These are phyloP conservation scores for Xylaria nigripes DNA, from an alignment of 495 filamentous ascomycete species.

Conservation along the genomic window DNA sequence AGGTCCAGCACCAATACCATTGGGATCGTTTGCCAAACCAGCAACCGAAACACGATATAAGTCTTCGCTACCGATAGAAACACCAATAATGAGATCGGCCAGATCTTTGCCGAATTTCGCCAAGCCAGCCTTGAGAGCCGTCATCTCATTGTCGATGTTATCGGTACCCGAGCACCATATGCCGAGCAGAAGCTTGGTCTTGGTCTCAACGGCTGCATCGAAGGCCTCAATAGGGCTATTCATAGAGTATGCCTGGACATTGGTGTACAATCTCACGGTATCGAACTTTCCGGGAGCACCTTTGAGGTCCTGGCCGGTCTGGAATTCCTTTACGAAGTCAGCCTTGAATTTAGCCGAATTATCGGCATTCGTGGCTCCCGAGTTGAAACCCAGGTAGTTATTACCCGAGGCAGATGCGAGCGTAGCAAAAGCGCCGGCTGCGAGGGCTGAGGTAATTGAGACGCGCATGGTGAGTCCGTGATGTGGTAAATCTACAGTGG, in stretches of 20 bases:
- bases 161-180: conserved; percentile 43
- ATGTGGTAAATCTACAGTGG: neutral
- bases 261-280: conserved; percentile 42
- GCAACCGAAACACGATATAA: conserved; percentile 42
- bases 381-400: conserved; percentile 44
- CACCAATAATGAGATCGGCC: conserved; percentile 42
- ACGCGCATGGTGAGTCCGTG: conserved; percentile 6
- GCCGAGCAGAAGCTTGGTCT: conserved; percentile 43
- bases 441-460: conserved; percentile 11
- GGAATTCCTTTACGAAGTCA: conserved; percentile 41
- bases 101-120: conserved; percentile 33
- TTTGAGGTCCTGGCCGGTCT: conserved; percentile 33
- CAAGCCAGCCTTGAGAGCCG: conserved; percentile 38
- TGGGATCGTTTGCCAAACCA: conserved; percentile 33
- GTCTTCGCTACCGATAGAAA: conserved; percentile 47
- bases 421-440: conserved; percentile 25
- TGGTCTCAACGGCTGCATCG: conserved; percentile 44
- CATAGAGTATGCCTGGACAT: conserved; percentile 45
- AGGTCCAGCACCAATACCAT: conserved; percentile 35
- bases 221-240: conserved; percentile 42
- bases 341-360: conserved; percentile 41
- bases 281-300: conserved; percentile 40
- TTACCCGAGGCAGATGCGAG: conserved; percentile 20
- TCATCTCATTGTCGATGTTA: conserved; percentile 43
- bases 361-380: conserved; percentile 36